Conservation (phyloP, 106 monocot species). For the Dendrobium huoshanense region DNA sequence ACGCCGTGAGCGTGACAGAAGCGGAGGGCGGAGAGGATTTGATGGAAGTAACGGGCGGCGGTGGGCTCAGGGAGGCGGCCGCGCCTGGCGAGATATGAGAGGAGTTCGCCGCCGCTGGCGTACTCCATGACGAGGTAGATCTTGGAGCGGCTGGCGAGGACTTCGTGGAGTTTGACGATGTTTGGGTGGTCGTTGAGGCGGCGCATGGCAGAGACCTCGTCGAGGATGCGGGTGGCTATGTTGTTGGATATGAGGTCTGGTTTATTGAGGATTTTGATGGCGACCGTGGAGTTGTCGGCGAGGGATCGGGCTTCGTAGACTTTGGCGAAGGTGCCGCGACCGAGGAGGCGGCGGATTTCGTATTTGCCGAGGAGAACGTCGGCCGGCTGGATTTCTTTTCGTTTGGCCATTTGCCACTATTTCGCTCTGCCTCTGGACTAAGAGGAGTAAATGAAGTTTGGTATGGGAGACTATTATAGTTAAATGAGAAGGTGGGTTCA, state of each 20-base stretch:
- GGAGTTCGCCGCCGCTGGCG: slow-evolving; percentile 37
- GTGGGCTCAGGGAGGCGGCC: slow-evolving; percentile 30
- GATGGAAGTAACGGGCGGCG: slow-evolving; percentile 48
- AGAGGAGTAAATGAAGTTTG: no score
- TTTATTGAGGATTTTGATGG: slow-evolving; percentile 29
- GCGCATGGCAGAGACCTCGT: slow-evolving; percentile 44
- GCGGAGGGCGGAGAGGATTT: slow-evolving; percentile 67
- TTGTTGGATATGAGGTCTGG: slow-evolving; percentile 6
- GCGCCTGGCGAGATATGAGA: slow-evolving; percentile 15
- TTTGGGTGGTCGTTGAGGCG: slow-evolving; percentile 44
- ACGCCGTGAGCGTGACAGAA: slow-evolving; percentile 80
- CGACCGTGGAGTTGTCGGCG: slow-evolving; percentile 15
- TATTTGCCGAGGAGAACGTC: slow-evolving; percentile 20
- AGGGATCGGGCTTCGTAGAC: slow-evolving; percentile 13
- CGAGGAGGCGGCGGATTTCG: slow-evolving; percentile 24
- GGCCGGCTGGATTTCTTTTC: not conserved
- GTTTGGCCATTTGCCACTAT: not conserved
- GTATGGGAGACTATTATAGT: no score
- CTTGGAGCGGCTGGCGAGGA: slow-evolving; percentile 41
- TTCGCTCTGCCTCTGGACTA: not conserved
- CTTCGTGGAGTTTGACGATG: slow-evolving; percentile 42
- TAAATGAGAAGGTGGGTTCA: no score
- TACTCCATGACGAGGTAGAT: slow-evolving; percentile 53
- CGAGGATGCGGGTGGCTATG: slow-evolving; percentile 19
- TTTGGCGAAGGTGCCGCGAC: slow-evolving; percentile 32